Evolutionary conservation across 2,329 filamentous ascomycete genomes (phyloP).

Genomic region (Aspergillus quadricinctus): DNA sequence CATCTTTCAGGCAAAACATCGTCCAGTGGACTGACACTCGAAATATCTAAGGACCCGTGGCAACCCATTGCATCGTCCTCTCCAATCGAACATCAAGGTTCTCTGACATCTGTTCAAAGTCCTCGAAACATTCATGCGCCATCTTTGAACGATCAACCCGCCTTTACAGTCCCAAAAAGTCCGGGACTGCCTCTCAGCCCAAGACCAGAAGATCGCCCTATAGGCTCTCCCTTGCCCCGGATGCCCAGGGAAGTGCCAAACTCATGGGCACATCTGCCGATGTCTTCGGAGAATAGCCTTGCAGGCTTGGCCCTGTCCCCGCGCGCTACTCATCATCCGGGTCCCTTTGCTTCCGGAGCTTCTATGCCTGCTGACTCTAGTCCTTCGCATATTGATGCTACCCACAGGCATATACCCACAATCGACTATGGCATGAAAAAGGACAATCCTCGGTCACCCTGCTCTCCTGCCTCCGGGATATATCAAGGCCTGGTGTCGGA

Average conservation of each 20-base stretch:
- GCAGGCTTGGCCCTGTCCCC: conserved; percentile 61
- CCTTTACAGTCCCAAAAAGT: conserved; percentile 50
- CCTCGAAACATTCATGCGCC: conserved; percentile 20
- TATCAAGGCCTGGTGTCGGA: conserved; percentile 77
- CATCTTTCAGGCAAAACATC: conserved; percentile 7
- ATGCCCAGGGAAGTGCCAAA: conserved; percentile 47
- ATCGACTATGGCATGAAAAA: conserved; percentile 34
- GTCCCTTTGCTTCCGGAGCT: conserved; percentile 67
- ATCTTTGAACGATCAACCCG: conserved; percentile 33
- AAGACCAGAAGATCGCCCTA: conserved; percentile 55
- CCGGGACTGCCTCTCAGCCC: conserved; percentile 63
- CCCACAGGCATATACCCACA: conserved; percentile 25
- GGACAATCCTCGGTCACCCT: conserved; percentile 29
- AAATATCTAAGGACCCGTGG: conserved; percentile 44
- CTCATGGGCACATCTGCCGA: conserved; percentile 59
- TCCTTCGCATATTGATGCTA: conserved; percentile 11
- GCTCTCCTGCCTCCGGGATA: conserved; percentile 46
- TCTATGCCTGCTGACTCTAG: conserved; percentile 46
- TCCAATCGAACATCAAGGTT: conserved; percentile 19
- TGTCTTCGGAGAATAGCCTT: conserved; percentile 58
- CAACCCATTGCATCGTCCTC: conserved; percentile 42
- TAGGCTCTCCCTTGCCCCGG: conserved; percentile 57
- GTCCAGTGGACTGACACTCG: conserved; percentile 19
- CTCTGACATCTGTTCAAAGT: conserved; percentile 30
- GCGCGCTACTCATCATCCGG: conserved; percentile 67